Evolutionary conservation across 345 rosid genomes (phyloP).

Genomic region (Ceriops decandra): DNA sequence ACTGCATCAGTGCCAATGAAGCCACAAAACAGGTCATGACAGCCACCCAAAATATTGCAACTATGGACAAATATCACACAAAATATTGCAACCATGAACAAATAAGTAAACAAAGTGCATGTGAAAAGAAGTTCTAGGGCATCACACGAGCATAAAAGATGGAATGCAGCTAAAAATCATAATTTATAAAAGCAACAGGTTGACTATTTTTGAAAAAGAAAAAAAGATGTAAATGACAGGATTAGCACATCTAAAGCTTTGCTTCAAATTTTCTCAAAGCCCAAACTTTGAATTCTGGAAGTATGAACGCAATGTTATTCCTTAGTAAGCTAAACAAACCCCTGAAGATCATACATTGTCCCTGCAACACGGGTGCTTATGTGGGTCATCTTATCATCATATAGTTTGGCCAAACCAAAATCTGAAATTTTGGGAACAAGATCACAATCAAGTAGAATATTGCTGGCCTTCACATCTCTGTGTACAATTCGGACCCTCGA

Average conservation of each 20-base stretch:
- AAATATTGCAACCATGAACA: not conserved
- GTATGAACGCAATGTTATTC: no score
- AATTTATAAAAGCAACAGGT: no score
- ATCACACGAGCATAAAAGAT: no score
- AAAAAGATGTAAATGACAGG: no score
- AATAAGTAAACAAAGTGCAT: not conserved
- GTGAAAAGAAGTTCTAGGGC: not conserved
- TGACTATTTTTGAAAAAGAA: no score
- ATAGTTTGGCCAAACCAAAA: slow-evolving; percentile 63
- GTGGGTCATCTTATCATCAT: slow-evolving; percentile 50
- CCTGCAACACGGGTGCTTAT: slow-evolving; percentile 64
- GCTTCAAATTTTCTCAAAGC: no score
- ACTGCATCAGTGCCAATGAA: slow-evolving; percentile 8
- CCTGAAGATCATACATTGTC: slow-evolving; percentile 39
- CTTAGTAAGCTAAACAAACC: not conserved
- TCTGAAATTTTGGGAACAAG: slow-evolving; percentile 57
- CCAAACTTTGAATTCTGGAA: no score
- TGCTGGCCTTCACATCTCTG: slow-evolving; percentile 55
- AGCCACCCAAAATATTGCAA: not conserved
- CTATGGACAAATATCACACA: not conserved
- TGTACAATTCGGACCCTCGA: slow-evolving; percentile 57
- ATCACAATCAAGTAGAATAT: slow-evolving; percentile 45
- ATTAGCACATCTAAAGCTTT: no score
- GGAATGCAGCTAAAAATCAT: no score
- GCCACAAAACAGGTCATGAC: not conserved